These are phyloP conservation scores for Salvia miltiorrhiza DNA, from an alignment of 257 asterid genomes.

Conservation along the genomic window DNA sequence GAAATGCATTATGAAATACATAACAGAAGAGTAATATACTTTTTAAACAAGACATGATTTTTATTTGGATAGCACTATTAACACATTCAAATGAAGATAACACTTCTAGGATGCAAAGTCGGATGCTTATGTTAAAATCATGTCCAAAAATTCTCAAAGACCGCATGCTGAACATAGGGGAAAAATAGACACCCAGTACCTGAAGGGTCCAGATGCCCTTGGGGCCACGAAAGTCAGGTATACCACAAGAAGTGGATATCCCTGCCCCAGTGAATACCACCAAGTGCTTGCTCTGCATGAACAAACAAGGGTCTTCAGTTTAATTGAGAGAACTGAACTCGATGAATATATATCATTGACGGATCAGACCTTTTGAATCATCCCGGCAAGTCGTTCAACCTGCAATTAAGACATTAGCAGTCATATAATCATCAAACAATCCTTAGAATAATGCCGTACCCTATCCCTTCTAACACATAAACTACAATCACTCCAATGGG, in stretches of 20 bases:
- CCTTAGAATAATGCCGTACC: background rate
- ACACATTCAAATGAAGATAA: slow-evolving; percentile 7
- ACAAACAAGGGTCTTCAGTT: slow-evolving; percentile 27
- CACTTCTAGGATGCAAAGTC: slow-evolving; percentile 2
- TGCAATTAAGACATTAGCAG: slow-evolving; percentile 37
- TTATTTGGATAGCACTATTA: background rate
- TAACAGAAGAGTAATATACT: no score
- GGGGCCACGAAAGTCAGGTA: slow-evolving; percentile 99
- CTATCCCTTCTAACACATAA: no score
- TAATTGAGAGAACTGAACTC: slow-evolving; percentile 23
- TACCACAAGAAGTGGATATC: slow-evolving; percentile 95
- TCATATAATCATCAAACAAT: slow-evolving; percentile 14
- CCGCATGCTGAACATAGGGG: background rate
- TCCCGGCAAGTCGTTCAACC: slow-evolving; percentile 69
- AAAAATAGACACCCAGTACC: slow-evolving; percentile 37
- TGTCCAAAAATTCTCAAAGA: background rate
- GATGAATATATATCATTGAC: slow-evolving; percentile 12
- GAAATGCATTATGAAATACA: background rate
- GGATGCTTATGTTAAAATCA: background rate
- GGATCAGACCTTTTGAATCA: slow-evolving; percentile 70
- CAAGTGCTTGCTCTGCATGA: slow-evolving; percentile 87
- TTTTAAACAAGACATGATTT: background rate
- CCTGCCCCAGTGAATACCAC: slow-evolving; percentile 99
- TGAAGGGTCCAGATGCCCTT: slow-evolving; percentile 98
- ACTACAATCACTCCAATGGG: background rate